A percentile compares a stretch with the other conserved stretches of the same genome.
Conservation (phyloP, 176 grass and related monocot species). For the barley (Hordeum vulgare) region MorexV3_pseudomolecules_assembly NC_058522.1:426773717-426774216, state of each 20-base stretch:
- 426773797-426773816: background rate
- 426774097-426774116: background rate
- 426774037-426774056: background rate
- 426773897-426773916: background rate
- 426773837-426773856: background rate
- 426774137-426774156: background rate
- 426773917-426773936: background rate
- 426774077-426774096: background rate
- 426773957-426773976: background rate
- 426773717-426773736: background rate
- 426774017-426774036: background rate
- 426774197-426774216: background rate
- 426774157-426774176: background rate
- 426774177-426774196: background rate
- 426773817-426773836: background rate
- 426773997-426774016: background rate
- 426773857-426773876: background rate
- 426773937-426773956: background rate
- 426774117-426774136: too few relatives aligned
- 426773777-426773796: background rate
- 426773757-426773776: background rate
- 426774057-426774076: slow-evolving; percentile 1
- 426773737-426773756: background rate
- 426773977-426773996: background rate
- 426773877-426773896: slow-evolving; percentile 1